Evolutionary conservation across 495 filamentous ascomycete genomes (phyloP), one percentile per base, ranked within the genome.

Genomic region (Cladorrhinum samala): DNA sequence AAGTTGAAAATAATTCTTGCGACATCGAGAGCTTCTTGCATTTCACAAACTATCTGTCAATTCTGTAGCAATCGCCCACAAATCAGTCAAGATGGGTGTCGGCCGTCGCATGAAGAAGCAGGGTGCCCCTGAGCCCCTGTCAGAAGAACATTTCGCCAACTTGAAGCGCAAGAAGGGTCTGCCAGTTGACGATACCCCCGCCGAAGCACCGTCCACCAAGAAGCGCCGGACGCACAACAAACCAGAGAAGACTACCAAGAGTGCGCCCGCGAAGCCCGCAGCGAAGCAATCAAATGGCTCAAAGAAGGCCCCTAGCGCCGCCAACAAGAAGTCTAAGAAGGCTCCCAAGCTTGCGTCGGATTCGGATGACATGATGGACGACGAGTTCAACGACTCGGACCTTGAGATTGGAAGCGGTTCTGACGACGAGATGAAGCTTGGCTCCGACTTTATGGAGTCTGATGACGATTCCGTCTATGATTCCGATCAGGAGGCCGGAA

Each of bases 91-190:
- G 67, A 96, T 96, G 91, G 91, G 91, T 72, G 76, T 80, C 53
- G 87, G 89, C 57, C 88, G 90, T 62, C 90, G 93, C 57, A 92
- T 96, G 85, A 84, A 87, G 67, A 96, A 97, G 72, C 93, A 98
- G 76, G 94, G 89, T 33, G 80, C 87, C 55, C 94, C 94, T 25
- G 79, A 83, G 53, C 78, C 83, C 24, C 80, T 96, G 53, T 86
- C 92, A 59, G 90, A 95, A 68, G 83, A 81, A 21, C 86, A 85
- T 61, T 83, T 87, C 55, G 78, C 83, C 27, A 83, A 82, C 47
- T 66, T 84, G 51, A 88, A 95, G 77, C 77, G 88, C 64, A 94
- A 95, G 70, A 81, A 79, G 37, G 81, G 75, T 23, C 72, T 81
- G 30, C 71, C 72, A 18, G 72, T 72, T 47, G 69, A 78, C 55